Percentiles rank a stretch among this genome's conserved stretches.
These are phyloP conservation scores for Viola pubescens DNA, from an alignment of 441 rosid genomes.

Conservation along the genomic window DNA sequence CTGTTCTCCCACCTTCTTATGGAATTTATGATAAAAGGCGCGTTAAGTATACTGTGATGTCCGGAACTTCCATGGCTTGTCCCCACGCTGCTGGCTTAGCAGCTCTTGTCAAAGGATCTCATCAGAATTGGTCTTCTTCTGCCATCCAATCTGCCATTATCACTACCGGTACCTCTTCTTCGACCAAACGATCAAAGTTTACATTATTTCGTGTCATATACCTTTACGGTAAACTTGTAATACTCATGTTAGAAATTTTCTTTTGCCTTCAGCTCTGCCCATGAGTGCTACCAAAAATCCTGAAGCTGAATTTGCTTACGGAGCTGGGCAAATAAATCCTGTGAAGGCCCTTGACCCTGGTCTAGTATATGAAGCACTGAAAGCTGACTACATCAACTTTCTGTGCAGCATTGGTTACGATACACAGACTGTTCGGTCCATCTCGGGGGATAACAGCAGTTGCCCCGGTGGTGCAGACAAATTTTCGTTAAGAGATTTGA, in stretches of 20 bases:
- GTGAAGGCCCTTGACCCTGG: constrained; percentile 32
- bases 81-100: background rate
- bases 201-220: background rate
- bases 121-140: constrained; percentile 54
- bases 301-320: constrained; percentile 35
- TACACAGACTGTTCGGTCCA: background rate
- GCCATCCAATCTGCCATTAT: constrained; percentile 55
- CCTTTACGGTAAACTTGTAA: background rate
- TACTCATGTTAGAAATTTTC: no score
- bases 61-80: constrained; percentile 42
- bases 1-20: constrained; percentile 14
- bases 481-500: constrained; percentile 24
- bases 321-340: constrained; percentile 42
- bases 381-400: constrained; percentile 29
- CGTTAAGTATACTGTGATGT: constrained; percentile 22
- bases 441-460: constrained; percentile 29
- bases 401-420: constrained; percentile 26
- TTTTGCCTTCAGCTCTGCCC: constrained; percentile 14
- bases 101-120: constrained; percentile 28
- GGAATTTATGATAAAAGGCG: constrained; percentile 9
- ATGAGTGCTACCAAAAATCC: constrained; percentile 24
- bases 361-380: constrained; percentile 30
- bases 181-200: background rate
- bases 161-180: constrained; percentile 38
- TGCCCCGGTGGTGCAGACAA: constrained; percentile 14